Conservation (phyloP, 495 filamentous ascomycete genomes). For the Aspergillus kassunensis region DNA sequence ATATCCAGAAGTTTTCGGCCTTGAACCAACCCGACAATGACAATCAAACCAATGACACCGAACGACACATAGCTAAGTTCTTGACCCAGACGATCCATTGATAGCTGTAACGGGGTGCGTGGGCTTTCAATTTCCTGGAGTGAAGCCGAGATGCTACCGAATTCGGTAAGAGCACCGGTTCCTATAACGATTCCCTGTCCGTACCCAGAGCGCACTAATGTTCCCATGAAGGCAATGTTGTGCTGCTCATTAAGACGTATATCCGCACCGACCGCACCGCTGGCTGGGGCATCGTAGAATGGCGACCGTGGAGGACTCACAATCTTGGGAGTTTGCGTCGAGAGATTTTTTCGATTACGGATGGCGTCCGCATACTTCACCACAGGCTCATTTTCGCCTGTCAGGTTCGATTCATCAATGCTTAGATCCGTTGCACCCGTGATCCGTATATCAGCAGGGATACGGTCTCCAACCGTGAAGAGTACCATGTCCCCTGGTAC, state of each 20-base stretch:
- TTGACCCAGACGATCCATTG: constrained; percentile 94
- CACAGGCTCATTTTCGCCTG: constrained; percentile 93
- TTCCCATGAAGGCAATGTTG: constrained; percentile 98
- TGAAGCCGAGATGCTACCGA: constrained; percentile 91
- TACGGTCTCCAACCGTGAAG: constrained; percentile 92
- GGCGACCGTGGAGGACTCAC: constrained; percentile 49
- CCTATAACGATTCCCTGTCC: constrained; percentile 94
- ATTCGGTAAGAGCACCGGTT: constrained; percentile 88
- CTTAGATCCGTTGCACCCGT: constrained; percentile 81
- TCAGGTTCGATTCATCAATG: constrained; percentile 96
- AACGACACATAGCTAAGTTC: constrained; percentile 96
- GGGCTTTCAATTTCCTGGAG: constrained; percentile 93
- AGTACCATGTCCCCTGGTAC: constrained; percentile 90
- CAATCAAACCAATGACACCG: constrained; percentile 88
- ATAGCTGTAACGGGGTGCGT: constrained; percentile 84
- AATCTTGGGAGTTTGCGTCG: constrained; percentile 21
- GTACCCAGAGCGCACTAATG: constrained; percentile 91
- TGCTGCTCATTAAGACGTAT: constrained; percentile 61
- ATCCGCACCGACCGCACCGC: constrained; percentile 60
- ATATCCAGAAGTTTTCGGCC: constrained; percentile 88
- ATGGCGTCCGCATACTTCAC: constrained; percentile 67
- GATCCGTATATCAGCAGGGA: constrained; percentile 94
- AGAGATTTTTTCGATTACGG: constrained; percentile 21
- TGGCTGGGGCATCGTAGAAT: constrained; percentile 57
- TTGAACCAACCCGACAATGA: constrained; percentile 81